Base-by-base conservation (phyloP, 352 stramenopile species). In the Phytophthora hibernalis region DNA sequence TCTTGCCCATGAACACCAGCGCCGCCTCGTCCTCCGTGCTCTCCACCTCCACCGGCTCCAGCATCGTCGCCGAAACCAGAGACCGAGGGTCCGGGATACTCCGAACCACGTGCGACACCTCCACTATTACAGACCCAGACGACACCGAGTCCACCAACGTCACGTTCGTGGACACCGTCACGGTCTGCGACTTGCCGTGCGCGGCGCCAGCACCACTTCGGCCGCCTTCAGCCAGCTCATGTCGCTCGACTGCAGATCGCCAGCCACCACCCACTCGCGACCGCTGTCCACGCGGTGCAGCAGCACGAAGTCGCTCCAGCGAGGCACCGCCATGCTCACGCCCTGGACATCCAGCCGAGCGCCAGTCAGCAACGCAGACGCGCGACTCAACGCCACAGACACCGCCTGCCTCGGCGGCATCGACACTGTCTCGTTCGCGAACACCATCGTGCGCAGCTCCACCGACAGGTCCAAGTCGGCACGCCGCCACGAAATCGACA, bases 121-220 rank as follows among this genome's bases (percentile, higher is more conserved):
- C n/a, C n/a, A n/a, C n/a, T n/a, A n/a, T n/a, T n/a, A n/a, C n/a
- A n/a, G n/a, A n/a, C n/a, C n/a, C n/a, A n/a, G n/a, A n/a, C n/a
- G n/a, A n/a, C n/a, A n/a, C n/a, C n/a, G n/a, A n/a, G n/a, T n/a
- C n/a, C n/a, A n/a, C n/a, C n/a, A n/a, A n/a, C n/a, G n/a, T n/a
- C n/a, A n/a, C 65, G 59, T 73, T 77, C 54, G 45, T 70, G 18
- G 53, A 71, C 53, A 77, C 65, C 22, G 53, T 30, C 54, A 75
- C 60, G 57, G 37, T 51, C 60, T 74, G 49, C n/a, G 68, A 60
- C 58, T 65, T n/a, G 40, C 33, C 16, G 61, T 63, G 30, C 62
- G 54, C 38, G 66, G 68, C 9, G 65, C 50, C 72, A 80, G n/a
- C n/a, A n/a, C n/a, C n/a, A n/a, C n/a, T n/a, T n/a, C n/a, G n/a